Conservation (phyloP, 768 basidiomycete genomes). For the Suillus hirtellus region DNA sequence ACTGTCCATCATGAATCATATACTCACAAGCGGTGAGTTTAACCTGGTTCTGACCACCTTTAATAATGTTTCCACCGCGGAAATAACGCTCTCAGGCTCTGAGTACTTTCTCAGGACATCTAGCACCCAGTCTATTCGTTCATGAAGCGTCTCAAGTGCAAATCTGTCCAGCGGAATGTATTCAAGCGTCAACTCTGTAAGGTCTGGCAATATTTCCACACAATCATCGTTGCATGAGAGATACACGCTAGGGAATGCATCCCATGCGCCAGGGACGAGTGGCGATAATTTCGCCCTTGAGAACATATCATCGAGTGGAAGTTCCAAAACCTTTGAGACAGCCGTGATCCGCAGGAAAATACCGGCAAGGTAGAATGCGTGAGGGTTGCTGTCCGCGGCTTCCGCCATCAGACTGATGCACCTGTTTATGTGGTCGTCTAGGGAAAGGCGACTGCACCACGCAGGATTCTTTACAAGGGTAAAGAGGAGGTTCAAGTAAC, state of each 20-base stretch:
- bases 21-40: constrained; percentile 5
- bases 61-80: constrained; percentile 1
- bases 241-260: constrained; percentile 7
- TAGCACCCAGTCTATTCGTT: constrained; percentile 6
- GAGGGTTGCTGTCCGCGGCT: constrained; percentile 5
- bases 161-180: constrained; percentile 4
- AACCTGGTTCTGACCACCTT: constrained; percentile 4
- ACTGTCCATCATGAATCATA: constrained; percentile 5
- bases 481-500: constrained; percentile 7
- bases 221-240: constrained; percentile 7
- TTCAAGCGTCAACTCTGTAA: constrained; percentile 8
- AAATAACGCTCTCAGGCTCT: constrained; percentile 2
- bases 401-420: constrained; percentile 3
- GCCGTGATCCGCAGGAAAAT: constrained; percentile 5
- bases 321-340: background rate
- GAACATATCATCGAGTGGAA: background rate
- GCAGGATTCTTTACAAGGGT: background rate
- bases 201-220: constrained; percentile 4
- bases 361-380: constrained; percentile 2
- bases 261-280: constrained; percentile 4
- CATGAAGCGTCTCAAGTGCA: background rate
- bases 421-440: constrained; percentile 4
- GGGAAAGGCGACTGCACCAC: constrained; percentile 5
- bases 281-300: constrained; percentile 3
- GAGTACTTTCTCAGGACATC: constrained; percentile 9